These are phyloP conservation scores for Fraxinus sp. DNA, from an alignment of 305 asterid species.

Conservation along the genomic window DNA sequence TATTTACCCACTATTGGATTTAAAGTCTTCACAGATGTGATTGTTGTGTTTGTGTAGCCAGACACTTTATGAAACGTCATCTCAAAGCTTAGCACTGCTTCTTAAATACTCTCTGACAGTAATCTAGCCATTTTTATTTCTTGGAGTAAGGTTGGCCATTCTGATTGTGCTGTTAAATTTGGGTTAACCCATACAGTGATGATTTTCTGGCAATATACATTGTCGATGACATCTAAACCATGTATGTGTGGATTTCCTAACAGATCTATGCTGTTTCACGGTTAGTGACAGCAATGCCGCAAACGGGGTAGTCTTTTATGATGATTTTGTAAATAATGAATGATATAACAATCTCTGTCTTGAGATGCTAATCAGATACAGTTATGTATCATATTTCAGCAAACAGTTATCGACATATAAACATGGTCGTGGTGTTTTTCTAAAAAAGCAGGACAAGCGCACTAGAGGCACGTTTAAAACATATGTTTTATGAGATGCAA, in stretches of 20 bases:
- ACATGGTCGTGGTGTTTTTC: neutral
- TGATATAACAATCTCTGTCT: neutral
- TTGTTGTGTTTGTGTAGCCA: neutral
- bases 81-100: neutral
- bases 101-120: neutral
- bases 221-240: neutral
- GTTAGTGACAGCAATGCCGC: neutral
- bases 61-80: neutral
- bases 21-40: neutral
- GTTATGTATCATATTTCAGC: neutral
- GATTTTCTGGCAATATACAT: neutral
- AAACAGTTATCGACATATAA: neutral
- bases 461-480: neutral
- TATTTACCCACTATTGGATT: conserved; percentile 11
- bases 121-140: neutral
- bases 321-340: neutral
- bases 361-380: neutral
- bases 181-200: neutral
- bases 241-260: neutral
- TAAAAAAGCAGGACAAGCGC: neutral
- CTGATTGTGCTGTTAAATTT: neutral
- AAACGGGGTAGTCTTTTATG: neutral
- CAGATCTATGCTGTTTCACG: neutral
- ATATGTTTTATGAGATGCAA: neutral
- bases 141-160: neutral